phyloP scores from a whole-genome alignment of 2,329 filamentous ascomycete species.

The Grosmannia clavigera region DNA sequence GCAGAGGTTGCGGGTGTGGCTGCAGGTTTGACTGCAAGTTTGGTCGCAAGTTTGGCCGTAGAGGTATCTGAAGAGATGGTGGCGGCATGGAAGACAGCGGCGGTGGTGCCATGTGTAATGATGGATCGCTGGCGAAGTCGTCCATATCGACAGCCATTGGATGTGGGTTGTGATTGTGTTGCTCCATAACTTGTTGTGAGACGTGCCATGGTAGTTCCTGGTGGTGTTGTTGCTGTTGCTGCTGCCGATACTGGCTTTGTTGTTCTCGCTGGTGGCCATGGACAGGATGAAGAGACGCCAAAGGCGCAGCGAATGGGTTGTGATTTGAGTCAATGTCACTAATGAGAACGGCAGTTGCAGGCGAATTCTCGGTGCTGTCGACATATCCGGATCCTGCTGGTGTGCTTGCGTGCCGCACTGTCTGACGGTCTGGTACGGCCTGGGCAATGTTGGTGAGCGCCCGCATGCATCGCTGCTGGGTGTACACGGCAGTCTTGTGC shows the following conservation, averaged over 20 bases:
- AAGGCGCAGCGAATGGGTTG: neutral
- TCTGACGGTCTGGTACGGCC: conserved; percentile 20
- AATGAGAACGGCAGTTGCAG: neutral
- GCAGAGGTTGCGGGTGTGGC: neutral
- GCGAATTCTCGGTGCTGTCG: neutral
- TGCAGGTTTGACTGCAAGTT: too few relatives aligned
- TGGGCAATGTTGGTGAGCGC: conserved; percentile 33
- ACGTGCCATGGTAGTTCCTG: neutral
- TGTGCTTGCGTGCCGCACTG: neutral
- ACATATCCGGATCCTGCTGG: neutral
- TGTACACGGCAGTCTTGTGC: conserved; percentile 47
- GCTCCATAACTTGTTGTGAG: neutral
- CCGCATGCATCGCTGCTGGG: conserved; percentile 43
- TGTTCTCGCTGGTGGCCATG: neutral
- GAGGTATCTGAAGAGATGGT: neutral
- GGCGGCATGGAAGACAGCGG: neutral
- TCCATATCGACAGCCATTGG: neutral
- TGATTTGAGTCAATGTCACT: too few relatives aligned
- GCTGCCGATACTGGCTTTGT: neutral
- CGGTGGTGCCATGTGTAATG: neutral
- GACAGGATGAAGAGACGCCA: neutral
- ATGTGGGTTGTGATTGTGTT: neutral
- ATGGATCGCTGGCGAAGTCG: neutral
- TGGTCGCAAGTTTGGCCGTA: too few relatives aligned
- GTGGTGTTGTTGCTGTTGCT: neutral